Conservation (phyloP, 108 stramenopile species). For the Cyclotella atomus region DNA sequence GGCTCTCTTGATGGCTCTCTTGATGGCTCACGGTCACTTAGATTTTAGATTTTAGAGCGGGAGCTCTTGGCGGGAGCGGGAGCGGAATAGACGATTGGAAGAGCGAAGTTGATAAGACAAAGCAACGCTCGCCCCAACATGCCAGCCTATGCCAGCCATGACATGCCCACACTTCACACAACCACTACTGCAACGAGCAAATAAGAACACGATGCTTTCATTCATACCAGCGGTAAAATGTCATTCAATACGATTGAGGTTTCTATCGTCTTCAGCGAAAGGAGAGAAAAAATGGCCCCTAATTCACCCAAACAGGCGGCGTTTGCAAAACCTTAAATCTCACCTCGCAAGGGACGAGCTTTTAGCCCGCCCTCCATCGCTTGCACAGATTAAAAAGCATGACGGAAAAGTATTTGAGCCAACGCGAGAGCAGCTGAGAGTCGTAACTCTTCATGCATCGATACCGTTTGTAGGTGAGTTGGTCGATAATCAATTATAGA, state of each 20-base stretch:
- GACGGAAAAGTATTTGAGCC: slow-evolving; percentile 60
- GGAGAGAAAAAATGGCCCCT: slow-evolving; percentile 24
- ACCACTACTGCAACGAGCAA: too few relatives aligned
- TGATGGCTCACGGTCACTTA: too few relatives aligned
- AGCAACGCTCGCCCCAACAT: too few relatives aligned
- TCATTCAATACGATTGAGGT: background rate
- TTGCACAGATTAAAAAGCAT: background rate
- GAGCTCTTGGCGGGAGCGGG: too few relatives aligned
- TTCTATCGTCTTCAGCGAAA: slow-evolving; percentile 3
- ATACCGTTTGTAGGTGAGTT: slow-evolving; percentile 81
- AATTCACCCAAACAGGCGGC: background rate
- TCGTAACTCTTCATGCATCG: slow-evolving; percentile 65
- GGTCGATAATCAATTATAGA: too few relatives aligned
- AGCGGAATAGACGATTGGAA: too few relatives aligned
- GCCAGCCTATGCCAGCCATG: too few relatives aligned
- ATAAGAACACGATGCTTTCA: too few relatives aligned
- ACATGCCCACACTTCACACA: too few relatives aligned
- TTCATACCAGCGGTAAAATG: background rate
- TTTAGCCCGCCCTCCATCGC: slow-evolving; percentile 18
- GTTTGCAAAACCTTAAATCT: slow-evolving; percentile 11
- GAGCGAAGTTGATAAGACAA: too few relatives aligned
- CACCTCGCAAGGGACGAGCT: slow-evolving; percentile 20
- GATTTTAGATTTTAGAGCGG: too few relatives aligned
- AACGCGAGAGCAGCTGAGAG: slow-evolving; percentile 49
- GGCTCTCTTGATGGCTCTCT: too few relatives aligned